Evolutionary conservation across 1,284 basidiomycete species (phyloP).

Genomic region (Naganishia sp.): DNA sequence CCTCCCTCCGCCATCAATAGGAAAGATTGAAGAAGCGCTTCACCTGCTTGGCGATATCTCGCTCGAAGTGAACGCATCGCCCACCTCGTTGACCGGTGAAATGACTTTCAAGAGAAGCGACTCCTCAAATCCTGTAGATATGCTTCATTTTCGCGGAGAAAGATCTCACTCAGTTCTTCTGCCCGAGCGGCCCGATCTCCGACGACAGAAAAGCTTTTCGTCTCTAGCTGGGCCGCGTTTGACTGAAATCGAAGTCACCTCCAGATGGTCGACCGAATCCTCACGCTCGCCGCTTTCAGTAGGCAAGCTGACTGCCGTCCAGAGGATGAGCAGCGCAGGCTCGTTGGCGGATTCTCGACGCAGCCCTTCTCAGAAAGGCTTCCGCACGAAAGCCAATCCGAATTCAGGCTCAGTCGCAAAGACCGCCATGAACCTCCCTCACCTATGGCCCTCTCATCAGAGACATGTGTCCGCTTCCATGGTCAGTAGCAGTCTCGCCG

Average conservation of each 20-base stretch:
- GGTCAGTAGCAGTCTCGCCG: constrained; percentile 15
- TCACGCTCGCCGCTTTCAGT: not conserved
- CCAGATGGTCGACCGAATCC: constrained; percentile 1
- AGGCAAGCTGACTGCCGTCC: not conserved
- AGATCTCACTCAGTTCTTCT: not conserved
- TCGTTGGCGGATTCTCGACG: not conserved
- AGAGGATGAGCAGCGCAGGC: not conserved
- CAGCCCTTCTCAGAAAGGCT: constrained; percentile 1
- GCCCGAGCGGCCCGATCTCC: not conserved
- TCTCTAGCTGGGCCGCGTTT: constrained; percentile 16
- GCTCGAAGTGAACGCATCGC: not conserved
- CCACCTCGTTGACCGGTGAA: not conserved
- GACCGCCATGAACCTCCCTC: not conserved
- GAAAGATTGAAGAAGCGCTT: not conserved
- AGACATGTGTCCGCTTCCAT: constrained; percentile 18
- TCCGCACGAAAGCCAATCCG: not conserved
- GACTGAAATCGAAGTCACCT: constrained; percentile 13
- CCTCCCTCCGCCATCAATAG: not conserved
- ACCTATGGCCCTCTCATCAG: constrained; percentile 13
- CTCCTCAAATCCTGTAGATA: not conserved
- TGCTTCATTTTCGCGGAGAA: not conserved
- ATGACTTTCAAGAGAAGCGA: not conserved
- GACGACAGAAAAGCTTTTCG: not conserved
- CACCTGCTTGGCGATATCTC: not conserved
- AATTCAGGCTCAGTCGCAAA: too few relatives aligned